Base-by-base conservation (phyloP, 768 basidiomycete genomes). In the Lentinula raphanica region DNA sequence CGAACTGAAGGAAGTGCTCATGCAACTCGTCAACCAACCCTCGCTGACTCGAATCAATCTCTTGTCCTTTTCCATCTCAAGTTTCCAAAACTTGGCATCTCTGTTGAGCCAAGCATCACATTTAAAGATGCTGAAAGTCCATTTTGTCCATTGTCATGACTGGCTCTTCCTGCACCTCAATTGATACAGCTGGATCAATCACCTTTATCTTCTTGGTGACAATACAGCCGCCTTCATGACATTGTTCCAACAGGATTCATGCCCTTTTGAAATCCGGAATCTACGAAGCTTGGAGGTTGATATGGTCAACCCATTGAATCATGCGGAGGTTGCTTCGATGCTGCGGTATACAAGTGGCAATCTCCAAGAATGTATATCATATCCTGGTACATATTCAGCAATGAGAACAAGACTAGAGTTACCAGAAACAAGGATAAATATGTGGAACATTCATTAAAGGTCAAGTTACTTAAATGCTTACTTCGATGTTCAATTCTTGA, bases 171-270 rank as follows among this genome's bases (percentile, higher is more conserved):
- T 53, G 36, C 54, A 19, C 54, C 54, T 29, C 39, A 29, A n/a
- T 56, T 42, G 7, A 56, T 56, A 21, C 54, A 56, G 9, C 28
- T 56, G 8, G 40, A 56, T 21, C 36, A 56, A 15, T n/a, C 31
- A 19, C 36, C n/a, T 56, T 3, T 38, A 56, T 19, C n/a, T 56
- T 56, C 54, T 31, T 35, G 27, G 17, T 12, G 42, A 44, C 25
- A 42, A 56, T 13, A 31, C 42, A 4, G 28, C 28, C 15, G 27
- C 54, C 54, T 56, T 56, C 54, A 21, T 28, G 4, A 27, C 39
- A 9, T 56, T 40, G 54, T 56, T 56, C 19, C 25, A 29, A 19
- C 39, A 46, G 23, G 28, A 28, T 17, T 40, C 19, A 11, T 56
- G 54, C 21, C 40, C 54, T 1, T 8, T 56, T 3, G 39, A 56